Evolutionary conservation across 2,329 filamentous ascomycete genomes (phyloP).

Genomic region (Colletotrichum coccodes): DNA sequence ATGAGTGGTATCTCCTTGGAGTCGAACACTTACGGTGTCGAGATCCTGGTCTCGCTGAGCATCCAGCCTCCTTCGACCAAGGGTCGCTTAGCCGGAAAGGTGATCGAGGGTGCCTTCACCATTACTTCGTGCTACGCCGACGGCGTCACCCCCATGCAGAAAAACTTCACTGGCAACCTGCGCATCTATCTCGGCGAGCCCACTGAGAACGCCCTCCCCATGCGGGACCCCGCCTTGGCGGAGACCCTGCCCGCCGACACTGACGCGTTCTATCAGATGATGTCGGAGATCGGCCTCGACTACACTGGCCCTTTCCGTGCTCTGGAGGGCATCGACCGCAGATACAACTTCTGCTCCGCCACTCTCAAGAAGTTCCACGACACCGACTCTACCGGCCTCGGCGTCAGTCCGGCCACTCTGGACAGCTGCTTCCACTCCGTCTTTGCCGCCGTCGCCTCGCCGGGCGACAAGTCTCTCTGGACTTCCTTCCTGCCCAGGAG

Average conservation of each 20-base stretch:
- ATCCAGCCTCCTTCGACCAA: constrained; percentile 32
- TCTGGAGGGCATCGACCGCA: constrained; percentile 31
- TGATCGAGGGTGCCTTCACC: constrained; percentile 31
- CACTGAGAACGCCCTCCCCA: constrained; percentile 30
- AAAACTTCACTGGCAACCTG: constrained; percentile 34
- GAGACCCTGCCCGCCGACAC: constrained; percentile 33
- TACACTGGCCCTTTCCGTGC: constrained; percentile 35
- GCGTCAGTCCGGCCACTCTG: constrained; percentile 46
- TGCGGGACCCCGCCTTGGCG: constrained; percentile 31
- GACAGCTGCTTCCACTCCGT: constrained; percentile 48
- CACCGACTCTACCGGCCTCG: constrained; percentile 18
- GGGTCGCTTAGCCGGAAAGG: constrained; percentile 17
- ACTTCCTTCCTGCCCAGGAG: constrained; percentile 42
- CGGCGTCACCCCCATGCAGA: constrained; percentile 28
- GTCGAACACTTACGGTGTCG: constrained; percentile 35
- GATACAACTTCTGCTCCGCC: constrained; percentile 30
- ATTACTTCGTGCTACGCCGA: constrained; percentile 32
- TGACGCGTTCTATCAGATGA: constrained; percentile 35
- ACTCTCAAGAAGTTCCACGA: constrained; percentile 39
- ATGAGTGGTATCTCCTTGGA: constrained; percentile 45
- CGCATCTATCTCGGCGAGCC: constrained; percentile 35
- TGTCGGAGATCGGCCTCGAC: constrained; percentile 34
- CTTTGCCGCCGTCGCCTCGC: constrained; percentile 44
- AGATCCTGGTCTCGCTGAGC: constrained; percentile 36
- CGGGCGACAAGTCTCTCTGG: constrained; percentile 45